Evolutionary conservation across 2,329 filamentous ascomycete genomes (phyloP).

Genomic region (Aspergillus felis): DNA sequence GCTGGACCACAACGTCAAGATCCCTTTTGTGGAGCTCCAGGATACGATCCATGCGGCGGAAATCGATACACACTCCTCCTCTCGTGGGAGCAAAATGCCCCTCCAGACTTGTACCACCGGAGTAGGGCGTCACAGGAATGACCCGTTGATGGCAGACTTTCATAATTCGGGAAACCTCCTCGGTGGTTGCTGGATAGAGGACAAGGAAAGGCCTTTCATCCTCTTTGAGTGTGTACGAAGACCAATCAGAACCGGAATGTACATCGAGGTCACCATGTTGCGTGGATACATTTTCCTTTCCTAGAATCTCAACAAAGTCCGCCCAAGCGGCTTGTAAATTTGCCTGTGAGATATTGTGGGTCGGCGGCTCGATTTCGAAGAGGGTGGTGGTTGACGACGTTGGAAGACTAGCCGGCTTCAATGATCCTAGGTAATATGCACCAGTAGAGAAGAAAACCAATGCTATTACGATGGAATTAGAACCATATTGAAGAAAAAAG

Average conservation of each 20-base stretch:
- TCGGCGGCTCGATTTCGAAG: slow-evolving; percentile 42
- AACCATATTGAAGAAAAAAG: not conserved
- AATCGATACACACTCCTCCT: slow-evolving; percentile 82
- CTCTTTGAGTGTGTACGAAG: slow-evolving; percentile 46
- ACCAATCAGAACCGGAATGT: slow-evolving; percentile 62
- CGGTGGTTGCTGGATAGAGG: slow-evolving; percentile 71
- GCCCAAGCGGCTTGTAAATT: slow-evolving; percentile 63
- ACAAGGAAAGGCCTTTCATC: slow-evolving; percentile 54
- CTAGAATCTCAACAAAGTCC: slow-evolving; percentile 59
- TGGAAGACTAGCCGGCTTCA: slow-evolving; percentile 45
- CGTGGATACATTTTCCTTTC: slow-evolving; percentile 61
- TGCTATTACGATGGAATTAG: slow-evolving; percentile 36
- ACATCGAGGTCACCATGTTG: slow-evolving; percentile 50
- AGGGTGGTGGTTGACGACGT: slow-evolving; percentile 57
- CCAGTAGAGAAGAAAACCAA: slow-evolving; percentile 48
- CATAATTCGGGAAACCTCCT: slow-evolving; percentile 82
- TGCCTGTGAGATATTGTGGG: slow-evolving; percentile 53
- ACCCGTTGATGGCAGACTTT: slow-evolving; percentile 76
- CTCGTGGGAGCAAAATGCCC: slow-evolving; percentile 81
- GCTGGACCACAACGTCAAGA: slow-evolving; percentile 72
- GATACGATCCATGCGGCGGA: slow-evolving; percentile 79
- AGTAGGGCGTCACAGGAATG: slow-evolving; percentile 84
- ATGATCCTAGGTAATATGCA: slow-evolving; percentile 55
- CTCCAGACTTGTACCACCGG: slow-evolving; percentile 83
- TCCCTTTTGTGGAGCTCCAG: slow-evolving; percentile 72